Evolutionary conservation across 2,329 filamentous ascomycete genomes (phyloP).

Genomic region (Grosmannia serpens): DNA sequence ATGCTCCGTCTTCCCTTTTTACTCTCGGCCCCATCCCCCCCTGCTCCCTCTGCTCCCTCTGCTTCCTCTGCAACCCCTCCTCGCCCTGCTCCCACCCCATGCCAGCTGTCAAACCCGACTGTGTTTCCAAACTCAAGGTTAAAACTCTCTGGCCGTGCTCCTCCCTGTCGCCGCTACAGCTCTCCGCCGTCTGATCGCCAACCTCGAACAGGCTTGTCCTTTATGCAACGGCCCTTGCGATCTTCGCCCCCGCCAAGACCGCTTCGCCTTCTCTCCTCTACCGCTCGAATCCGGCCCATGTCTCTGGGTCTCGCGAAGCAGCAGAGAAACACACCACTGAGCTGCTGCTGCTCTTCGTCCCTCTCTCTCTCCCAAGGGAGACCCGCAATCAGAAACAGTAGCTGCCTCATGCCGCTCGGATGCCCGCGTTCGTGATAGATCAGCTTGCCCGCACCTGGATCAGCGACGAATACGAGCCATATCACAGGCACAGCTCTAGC

Average conservation of each 20-base stretch:
- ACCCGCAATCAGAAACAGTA: slow-evolving; percentile 6
- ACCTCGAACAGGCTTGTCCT: slow-evolving; percentile 7
- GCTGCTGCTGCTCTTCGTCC: not conserved
- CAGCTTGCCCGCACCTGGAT: slow-evolving; percentile 38
- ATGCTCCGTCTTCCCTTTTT: not conserved
- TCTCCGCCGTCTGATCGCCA: slow-evolving; percentile 21
- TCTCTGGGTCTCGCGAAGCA: not conserved
- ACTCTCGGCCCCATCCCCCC: not conserved
- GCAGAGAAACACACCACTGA: slow-evolving; percentile 1
- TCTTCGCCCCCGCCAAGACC: not conserved
- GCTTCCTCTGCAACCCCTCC: not conserved
- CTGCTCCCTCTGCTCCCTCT: not conserved
- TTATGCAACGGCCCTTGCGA: slow-evolving; percentile 3
- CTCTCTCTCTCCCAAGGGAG: not conserved
- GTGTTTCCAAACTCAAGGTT: slow-evolving; percentile 18
- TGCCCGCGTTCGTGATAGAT: slow-evolving; percentile 42
- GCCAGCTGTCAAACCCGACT: slow-evolving; percentile 31
- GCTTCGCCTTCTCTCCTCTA: not conserved
- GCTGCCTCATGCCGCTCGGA: slow-evolving; percentile 34
- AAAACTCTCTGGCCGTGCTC: slow-evolving; percentile 23
- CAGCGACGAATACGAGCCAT: slow-evolving; percentile 26
- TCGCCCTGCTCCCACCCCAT: slow-evolving; percentile 12
- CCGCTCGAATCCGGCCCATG: not conserved
- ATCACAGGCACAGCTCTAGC: not conserved
- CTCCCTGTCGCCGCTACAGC: slow-evolving; percentile 21